Conservation (phyloP, 164 flowering plant species). For the Dillenia turbinata region DNA sequence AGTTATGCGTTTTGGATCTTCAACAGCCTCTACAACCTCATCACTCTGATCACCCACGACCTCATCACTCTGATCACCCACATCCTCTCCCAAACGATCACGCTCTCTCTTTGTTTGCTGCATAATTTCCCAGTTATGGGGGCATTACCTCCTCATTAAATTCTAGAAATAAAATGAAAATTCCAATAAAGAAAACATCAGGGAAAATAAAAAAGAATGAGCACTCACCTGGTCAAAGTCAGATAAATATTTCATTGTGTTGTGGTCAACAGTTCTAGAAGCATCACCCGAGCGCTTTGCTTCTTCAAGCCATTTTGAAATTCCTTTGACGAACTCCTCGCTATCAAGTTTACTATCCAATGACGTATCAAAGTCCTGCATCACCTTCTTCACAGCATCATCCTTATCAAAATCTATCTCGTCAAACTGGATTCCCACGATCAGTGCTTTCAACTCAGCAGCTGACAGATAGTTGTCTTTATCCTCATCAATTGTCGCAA, state of each 20-base stretch:
- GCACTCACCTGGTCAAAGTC: slow-evolving; percentile 49
- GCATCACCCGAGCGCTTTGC: slow-evolving; percentile 35
- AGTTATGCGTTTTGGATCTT: slow-evolving; percentile 29
- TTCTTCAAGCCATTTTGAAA: slow-evolving; percentile 51
- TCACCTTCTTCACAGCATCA: slow-evolving; percentile 53
- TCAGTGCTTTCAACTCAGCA: slow-evolving; percentile 59
- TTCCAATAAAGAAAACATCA: neutral
- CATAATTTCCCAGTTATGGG: neutral
- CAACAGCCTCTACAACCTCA: slow-evolving; percentile 43
- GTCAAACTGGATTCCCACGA: slow-evolving; percentile 62
- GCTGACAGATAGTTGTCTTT: slow-evolving; percentile 34
- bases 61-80: slow-evolving; percentile 53
- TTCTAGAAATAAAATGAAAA: slow-evolving; percentile 4
- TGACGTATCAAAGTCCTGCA: slow-evolving; percentile 69
- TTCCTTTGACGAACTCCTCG: slow-evolving; percentile 53
- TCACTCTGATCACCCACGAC: slow-evolving; percentile 42
- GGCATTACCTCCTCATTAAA: neutral
- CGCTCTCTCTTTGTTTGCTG: slow-evolving; percentile 59
- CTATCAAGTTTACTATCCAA: slow-evolving; percentile 30
- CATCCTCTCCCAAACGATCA: slow-evolving; percentile 40
- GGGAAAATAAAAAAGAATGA: neutral
- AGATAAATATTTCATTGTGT: slow-evolving; percentile 26
- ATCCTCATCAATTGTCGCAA: slow-evolving; percentile 46
- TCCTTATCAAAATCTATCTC: slow-evolving; percentile 52
- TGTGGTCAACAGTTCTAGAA: slow-evolving; percentile 21